Evolutionary conservation across 2,329 filamentous ascomycete species (phyloP).

Genomic region (Fusarium sp.): DNA sequence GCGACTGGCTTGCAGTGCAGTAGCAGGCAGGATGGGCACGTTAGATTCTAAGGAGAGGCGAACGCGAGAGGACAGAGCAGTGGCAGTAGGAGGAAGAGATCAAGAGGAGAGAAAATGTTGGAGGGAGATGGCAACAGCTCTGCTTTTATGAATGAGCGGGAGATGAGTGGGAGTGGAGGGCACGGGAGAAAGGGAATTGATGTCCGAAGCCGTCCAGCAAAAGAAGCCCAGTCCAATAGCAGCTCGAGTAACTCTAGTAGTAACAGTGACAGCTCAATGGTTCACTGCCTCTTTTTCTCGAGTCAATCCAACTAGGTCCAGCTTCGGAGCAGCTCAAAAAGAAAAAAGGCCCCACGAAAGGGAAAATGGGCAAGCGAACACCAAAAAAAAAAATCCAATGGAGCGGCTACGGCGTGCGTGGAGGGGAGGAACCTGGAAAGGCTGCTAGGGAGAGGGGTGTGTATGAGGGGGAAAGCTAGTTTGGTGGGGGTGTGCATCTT

Average conservation of each 20-base stretch:
- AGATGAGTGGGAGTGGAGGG: constrained; percentile 6
- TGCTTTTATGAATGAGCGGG: constrained; percentile 44
- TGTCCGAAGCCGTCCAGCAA: constrained; percentile 28
- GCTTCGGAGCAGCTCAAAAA: constrained; percentile 21
- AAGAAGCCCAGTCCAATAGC: constrained; percentile 25
- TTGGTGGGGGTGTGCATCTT: constrained; percentile 18
- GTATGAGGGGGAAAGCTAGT: constrained; percentile 25
- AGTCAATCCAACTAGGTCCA: constrained; percentile 40
- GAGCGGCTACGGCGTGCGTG: constrained; percentile 42
- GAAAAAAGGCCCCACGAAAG: constrained; percentile 37
- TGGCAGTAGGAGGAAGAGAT: constrained; percentile 33
- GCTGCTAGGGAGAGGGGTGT: constrained; percentile 34
- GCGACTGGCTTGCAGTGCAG: constrained; percentile 47
- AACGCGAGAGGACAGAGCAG: constrained; percentile 42
- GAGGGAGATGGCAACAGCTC: constrained; percentile 39
- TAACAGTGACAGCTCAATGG: constrained; percentile 13
- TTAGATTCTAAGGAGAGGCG: constrained; percentile 39
- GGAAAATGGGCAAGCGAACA: constrained; percentile 29
- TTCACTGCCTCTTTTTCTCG: constrained; percentile 24
- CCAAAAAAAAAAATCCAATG: constrained; percentile 40
- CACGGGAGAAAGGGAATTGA: constrained; percentile 30
- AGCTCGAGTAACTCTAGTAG: constrained; percentile 17
- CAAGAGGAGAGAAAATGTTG: constrained; percentile 14
- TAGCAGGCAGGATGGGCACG: constrained; percentile 30
- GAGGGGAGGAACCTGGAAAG: constrained; percentile 8